Conservation (phyloP, 2,329 filamentous ascomycete genomes). For the Paraconiothyrium brasiliense region DNA sequence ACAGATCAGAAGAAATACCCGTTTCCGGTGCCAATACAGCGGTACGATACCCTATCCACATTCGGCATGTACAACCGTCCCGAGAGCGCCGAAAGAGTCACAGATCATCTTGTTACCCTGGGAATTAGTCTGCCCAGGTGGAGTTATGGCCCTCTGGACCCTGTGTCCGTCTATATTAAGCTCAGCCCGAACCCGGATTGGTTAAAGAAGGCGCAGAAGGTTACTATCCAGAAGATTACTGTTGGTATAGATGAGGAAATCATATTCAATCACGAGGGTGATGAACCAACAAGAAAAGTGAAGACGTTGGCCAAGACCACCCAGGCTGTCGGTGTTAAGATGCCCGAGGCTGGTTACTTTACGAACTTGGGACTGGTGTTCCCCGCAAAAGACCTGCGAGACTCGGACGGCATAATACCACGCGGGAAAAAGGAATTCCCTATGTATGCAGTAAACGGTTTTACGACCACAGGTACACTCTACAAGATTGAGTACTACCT, state of each 20-base stretch:
- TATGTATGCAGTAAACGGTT: conserved; percentile 85
- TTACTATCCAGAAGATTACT: conserved; percentile 93
- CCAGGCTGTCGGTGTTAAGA: conserved; percentile 80
- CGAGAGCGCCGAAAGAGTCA: conserved; percentile 83
- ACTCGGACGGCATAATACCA: conserved; percentile 86
- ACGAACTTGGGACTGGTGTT: conserved; percentile 93
- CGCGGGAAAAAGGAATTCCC: conserved; percentile 88
- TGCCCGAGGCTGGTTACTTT: conserved; percentile 91
- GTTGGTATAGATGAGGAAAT: conserved; percentile 96
- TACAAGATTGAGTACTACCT: conserved; percentile 99
- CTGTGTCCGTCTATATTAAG: conserved; percentile 95
- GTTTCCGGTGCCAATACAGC: conserved; percentile 88
- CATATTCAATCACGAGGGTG: conserved; percentile 97
- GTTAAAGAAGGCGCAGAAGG: conserved; percentile 87
- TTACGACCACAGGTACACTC: conserved; percentile 90
- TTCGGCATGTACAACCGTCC: conserved; percentile 99
- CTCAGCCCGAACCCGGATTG: conserved; percentile 91
- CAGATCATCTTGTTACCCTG: conserved; percentile 90
- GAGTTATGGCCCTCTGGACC: conserved; percentile 96
- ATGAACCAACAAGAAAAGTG: conserved; percentile 89
- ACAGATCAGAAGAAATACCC: conserved; percentile 87
- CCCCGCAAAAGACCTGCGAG: conserved; percentile 86
- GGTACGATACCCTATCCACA: conserved; percentile 96
- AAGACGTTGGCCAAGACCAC: conserved; percentile 87
- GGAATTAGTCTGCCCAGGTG: conserved; percentile 92